A percentile compares a stretch with the other conserved stretches of the same genome.
phyloP scores from a whole-genome alignment of 805 yeast species.

The Debaryomyces maramus region DNA sequence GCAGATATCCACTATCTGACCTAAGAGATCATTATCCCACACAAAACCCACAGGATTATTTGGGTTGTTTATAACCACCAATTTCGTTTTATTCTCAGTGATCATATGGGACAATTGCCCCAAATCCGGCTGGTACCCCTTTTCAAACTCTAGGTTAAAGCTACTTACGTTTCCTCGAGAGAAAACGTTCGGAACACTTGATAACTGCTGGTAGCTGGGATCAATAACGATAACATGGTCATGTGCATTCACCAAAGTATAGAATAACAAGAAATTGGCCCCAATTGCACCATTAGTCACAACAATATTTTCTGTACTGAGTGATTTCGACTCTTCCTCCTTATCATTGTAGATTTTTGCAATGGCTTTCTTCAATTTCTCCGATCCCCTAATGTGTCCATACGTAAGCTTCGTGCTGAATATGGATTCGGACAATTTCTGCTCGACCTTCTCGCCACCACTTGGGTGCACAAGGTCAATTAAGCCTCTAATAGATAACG shows the following conservation, averaged over 20 bases:
- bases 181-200: conserved; percentile 48
- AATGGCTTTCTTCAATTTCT: conserved; percentile 35
- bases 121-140: conserved; percentile 38
- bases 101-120: conserved; percentile 27
- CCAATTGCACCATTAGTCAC: conserved; percentile 59
- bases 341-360: conserved; percentile 34
- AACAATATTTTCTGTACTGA: conserved; percentile 38
- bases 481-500: conserved; percentile 42
- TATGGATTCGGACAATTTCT: conserved; percentile 15
- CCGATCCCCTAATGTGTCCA: conserved; percentile 49
- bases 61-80: conserved; percentile 49
- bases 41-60: conserved; percentile 49
- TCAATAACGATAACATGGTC: conserved; percentile 50
- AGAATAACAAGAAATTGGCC: conserved; percentile 49
- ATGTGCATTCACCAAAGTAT: conserved; percentile 42
- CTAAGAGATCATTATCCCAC: conserved; percentile 33
- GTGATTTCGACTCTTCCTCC: conserved; percentile 8
- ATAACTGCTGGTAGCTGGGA: conserved; percentile 53
- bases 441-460: background rate
- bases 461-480: conserved; percentile 17
- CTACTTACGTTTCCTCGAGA: conserved; percentile 31
- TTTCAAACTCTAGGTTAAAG: conserved; percentile 31
- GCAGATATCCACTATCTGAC: conserved; percentile 40
- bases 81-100: conserved; percentile 36
- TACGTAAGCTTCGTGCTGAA: conserved; percentile 36